A percentile compares a stretch with the other conserved stretches of the same genome.
These are phyloP conservation scores for Podaxis carcinomalis DNA, from an alignment of 768 basidiomycete genomes.

Conservation along the genomic window DNA sequence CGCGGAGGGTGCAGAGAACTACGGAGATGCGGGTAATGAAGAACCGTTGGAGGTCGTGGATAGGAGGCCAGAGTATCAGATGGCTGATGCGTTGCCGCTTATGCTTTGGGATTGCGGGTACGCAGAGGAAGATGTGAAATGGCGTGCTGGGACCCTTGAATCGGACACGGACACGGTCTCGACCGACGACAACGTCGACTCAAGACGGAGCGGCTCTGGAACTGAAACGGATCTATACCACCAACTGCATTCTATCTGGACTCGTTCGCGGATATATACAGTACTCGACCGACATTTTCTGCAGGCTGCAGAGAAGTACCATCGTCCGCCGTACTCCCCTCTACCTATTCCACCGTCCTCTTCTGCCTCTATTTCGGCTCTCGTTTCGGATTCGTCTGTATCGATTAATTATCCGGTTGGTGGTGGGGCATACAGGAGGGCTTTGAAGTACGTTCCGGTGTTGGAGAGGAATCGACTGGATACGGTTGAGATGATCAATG, in stretches of 20 bases:
- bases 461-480: conserved; percentile 65
- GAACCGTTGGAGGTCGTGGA: conserved; percentile 40
- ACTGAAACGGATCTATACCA: conserved; percentile 35
- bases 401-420: conserved; percentile 56
- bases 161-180: conserved; percentile 26
- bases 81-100: conserved; percentile 89
- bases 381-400: conserved; percentile 14
- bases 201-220: conserved; percentile 18
- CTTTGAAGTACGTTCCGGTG: conserved; percentile 62
- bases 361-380: conserved; percentile 18
- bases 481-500: conserved; percentile 69
- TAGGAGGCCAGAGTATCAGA: conserved; percentile 85
- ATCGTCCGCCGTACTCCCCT: conserved; percentile 34
- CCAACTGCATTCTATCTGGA: conserved; percentile 48
- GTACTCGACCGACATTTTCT: conserved; percentile 66
- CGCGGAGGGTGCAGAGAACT: conserved; percentile 37
- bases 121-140: conserved; percentile 56
- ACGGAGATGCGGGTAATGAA: neutral
- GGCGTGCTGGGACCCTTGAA: conserved; percentile 53
- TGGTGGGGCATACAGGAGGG: conserved; percentile 61
- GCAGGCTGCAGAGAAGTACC: conserved; percentile 46
- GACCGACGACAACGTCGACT: conserved; percentile 8
- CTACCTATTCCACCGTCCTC: conserved; percentile 30
- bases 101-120: conserved; percentile 91
- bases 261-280: conserved; percentile 60